These are phyloP conservation scores for Gossypium aridum DNA, from an alignment of 441 rosid genomes.

Conservation along the genomic window DNA sequence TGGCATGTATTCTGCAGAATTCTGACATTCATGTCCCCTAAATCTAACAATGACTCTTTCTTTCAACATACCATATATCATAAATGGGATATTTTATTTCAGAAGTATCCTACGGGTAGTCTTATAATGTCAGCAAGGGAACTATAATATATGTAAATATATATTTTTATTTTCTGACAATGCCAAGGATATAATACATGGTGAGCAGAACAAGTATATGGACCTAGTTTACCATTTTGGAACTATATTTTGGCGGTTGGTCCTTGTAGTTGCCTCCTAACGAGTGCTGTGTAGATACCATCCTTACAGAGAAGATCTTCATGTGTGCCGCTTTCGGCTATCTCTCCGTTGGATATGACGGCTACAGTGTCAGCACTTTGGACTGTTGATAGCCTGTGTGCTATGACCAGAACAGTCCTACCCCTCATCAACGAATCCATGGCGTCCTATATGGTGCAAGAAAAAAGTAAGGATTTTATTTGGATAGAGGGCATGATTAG, in stretches of 20 bases:
- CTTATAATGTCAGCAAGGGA: neutral
- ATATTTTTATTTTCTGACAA: too few relatives aligned
- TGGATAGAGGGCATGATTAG: neutral
- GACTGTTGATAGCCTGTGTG: constrained; percentile 17
- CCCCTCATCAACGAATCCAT: constrained; percentile 20
- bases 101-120: neutral
- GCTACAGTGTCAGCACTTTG: constrained; percentile 15
- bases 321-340: constrained; percentile 16
- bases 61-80: neutral
- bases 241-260: constrained; percentile 4
- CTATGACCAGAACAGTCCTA: constrained; percentile 17
- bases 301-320: constrained; percentile 10
- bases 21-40: neutral
- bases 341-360: constrained; percentile 14
- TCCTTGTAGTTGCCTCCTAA: constrained; percentile 13
- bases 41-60: neutral
- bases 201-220: too few relatives aligned
- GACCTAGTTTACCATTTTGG: neutral
- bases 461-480: neutral
- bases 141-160: neutral
- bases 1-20: too few relatives aligned
- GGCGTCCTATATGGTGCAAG: constrained; percentile 2
- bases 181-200: too few relatives aligned
- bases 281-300: constrained; percentile 16
- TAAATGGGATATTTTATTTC: neutral